phyloP scores from a whole-genome alignment of 2,329 filamentous ascomycete species.

The Aphanoascus verrucosus region DNA sequence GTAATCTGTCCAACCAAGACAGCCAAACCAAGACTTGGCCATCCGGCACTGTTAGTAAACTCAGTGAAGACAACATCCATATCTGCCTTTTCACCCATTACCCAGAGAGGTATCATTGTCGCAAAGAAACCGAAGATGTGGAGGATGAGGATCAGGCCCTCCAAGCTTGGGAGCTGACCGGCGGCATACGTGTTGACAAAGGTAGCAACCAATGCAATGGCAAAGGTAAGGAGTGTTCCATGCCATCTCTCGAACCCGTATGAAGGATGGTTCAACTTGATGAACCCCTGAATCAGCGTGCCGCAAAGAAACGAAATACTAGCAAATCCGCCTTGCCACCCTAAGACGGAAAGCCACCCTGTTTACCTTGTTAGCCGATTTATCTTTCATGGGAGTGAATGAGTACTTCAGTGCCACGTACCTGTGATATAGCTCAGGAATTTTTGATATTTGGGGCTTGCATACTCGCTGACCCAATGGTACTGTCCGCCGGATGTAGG shows the following conservation, averaged over 20 bases:
- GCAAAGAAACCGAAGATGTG: constrained; percentile 46
- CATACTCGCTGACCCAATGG: constrained; percentile 33
- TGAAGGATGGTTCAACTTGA: constrained; percentile 27
- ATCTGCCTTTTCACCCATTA: constrained; percentile 33
- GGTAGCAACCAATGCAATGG: constrained; percentile 30
- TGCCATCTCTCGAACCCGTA: constrained; percentile 39
- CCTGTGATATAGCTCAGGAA: constrained; percentile 39
- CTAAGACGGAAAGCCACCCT: constrained; percentile 35
- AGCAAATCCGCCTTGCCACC: constrained; percentile 38
- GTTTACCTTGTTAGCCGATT: background rate
- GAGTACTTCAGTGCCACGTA: constrained; percentile 12
- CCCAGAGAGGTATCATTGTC: constrained; percentile 39
- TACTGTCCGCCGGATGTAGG: constrained; percentile 37
- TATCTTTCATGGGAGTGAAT: background rate
- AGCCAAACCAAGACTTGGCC: constrained; percentile 36
- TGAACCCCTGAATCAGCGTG: constrained; percentile 29
- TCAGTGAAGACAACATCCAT: constrained; percentile 37
- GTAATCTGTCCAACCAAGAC: constrained; percentile 28
- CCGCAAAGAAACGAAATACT: constrained; percentile 27
- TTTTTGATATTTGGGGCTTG: constrained; percentile 29
- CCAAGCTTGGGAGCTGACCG: constrained; percentile 37
- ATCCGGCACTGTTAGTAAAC: constrained; percentile 40
- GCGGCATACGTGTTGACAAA: constrained; percentile 38
- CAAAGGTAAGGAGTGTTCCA: constrained; percentile 40
- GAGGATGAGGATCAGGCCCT: constrained; percentile 40